Base-by-base conservation (phyloP, 176 grass and related monocot genomes). In the Dactylis glomerata region DNA sequence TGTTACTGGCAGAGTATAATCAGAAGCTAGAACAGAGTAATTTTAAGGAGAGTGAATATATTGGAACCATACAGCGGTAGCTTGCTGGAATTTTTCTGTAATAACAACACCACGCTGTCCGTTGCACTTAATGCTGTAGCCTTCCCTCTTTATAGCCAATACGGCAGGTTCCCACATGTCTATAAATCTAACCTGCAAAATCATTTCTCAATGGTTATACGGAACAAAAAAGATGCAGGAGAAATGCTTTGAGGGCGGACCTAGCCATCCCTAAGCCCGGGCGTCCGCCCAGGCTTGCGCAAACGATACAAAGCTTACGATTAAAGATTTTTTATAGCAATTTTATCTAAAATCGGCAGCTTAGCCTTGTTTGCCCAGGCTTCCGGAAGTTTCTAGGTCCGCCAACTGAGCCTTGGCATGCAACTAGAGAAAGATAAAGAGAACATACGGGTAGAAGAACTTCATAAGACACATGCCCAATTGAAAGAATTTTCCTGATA, bases 81-180 rank as follows among this genome's bases (percentile, higher is more conserved):
- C 81, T 94, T 92, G 91, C 77, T 92, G 85, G 77, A 95, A 95
- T 74, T 98, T 98, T 77, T 95, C 93, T 47, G 79, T 82, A 71
- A 93, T 59, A 61, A 98, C 81, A 68, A 86, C 87, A 87, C 96
- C 93, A 62, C 93, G 91, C 38, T 90, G 89, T 50, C 93, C 93
- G 59, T 82, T 94, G 47, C 86, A 94, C 85, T 94, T 98, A 75
- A 98, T 93, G 78, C 89, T 98, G 87, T 92, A 98, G 30, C 91
- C 96, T 81, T 95, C 96, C 78, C 88, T 93, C 87, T 95, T 98
- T 89, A 98, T 93, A 65, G 91, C 85, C 84, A 98, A 78, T 77
- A 95, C 84, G 72, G 93, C 93, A 65, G 85, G 83, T 68, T 98
- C 96, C 96, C 96, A 98, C 91, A 98, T 94, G 85, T 95, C 89